Base-by-base conservation (phyloP, 768 basidiomycete genomes). In the Pholiota conissans region DNA sequence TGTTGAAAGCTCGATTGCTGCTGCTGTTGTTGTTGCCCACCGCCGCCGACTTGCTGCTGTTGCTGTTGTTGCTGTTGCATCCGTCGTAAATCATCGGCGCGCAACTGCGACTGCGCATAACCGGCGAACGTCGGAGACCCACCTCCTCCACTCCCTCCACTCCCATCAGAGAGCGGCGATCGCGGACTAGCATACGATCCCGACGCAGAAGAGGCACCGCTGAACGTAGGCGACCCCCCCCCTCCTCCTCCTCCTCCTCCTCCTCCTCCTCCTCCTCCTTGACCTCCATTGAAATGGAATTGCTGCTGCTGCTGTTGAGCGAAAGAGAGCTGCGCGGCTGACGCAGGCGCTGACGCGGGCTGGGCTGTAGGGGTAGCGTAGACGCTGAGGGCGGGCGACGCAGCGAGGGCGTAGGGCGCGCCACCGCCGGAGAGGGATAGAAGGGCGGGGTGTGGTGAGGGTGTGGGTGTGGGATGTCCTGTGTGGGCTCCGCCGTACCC, bases 201-300 rank as follows among this genome's bases (percentile, higher is more conserved):
- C 52, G 29, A 52, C 24, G 28, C n/a, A n/a, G 45, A 32, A 34
- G 68, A 61, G 64, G 69, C 24, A 62, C 61, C 27, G 57, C 69
- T 67, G 68, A 73, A 63, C 63, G 72, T 14, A 52, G 72, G 60
- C 71, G 71, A 66, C 56, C 65, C 61, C 67, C 67, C 34, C n/a
- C n/a, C n/a, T n/a, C n/a, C n/a, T n/a, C n/a, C n/a, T n/a, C n/a
- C n/a, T n/a, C n/a, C n/a, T n/a, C n/a, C n/a, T n/a, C n/a, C n/a
- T n/a, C n/a, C n/a, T n/a, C n/a, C n/a, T n/a, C n/a, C n/a, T n/a
- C n/a, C n/a, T n/a, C n/a, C n/a, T n/a, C n/a, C n/a, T n/a, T n/a
- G n/a, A n/a, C n/a, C n/a, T n/a, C n/a, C n/a, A n/a, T n/a, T n/a
- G 69, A 68, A 59, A 29, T 61, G 62, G 20, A 56, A 49, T 45